A percentile compares a stretch with the other conserved stretches of the same genome.
These are phyloP conservation scores for Ustilago cynodontis DNA, from an alignment of 1,284 basidiomycete species.

Conservation along the genomic window DNA sequence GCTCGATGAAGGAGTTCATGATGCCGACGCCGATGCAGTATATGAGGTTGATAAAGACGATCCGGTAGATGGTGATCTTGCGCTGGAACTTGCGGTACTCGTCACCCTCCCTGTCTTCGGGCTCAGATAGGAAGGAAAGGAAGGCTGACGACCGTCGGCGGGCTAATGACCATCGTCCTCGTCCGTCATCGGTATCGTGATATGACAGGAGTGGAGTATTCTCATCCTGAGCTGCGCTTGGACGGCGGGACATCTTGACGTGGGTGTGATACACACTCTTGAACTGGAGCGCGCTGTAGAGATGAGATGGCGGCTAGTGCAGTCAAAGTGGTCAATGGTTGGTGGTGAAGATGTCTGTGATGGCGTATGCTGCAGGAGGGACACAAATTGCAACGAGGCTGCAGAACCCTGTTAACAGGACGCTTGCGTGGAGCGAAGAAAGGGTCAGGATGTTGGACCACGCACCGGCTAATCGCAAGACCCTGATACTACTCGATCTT, in stretches of 20 bases:
- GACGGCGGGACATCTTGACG: slow-evolving; percentile 24
- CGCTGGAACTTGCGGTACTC: slow-evolving; percentile 27
- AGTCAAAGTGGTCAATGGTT: no score
- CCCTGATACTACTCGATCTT: no score
- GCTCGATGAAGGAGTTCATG: slow-evolving; percentile 28
- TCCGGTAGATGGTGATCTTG: slow-evolving; percentile 18
- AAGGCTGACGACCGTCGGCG: slow-evolving; percentile 43
- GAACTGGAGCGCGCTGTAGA: not conserved
- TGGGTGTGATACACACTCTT: not conserved
- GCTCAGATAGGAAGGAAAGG: slow-evolving; percentile 43
- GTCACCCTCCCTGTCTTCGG: slow-evolving; percentile 34
- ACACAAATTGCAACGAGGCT: not conserved
- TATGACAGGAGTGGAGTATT: slow-evolving; percentile 31
- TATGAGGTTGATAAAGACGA: slow-evolving; percentile 21
- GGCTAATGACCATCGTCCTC: slow-evolving; percentile 30
- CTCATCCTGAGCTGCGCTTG: slow-evolving; percentile 20
- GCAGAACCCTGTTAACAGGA: not conserved
- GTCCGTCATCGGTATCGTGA: slow-evolving; percentile 2
- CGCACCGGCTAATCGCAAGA: not conserved
- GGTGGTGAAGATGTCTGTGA: not conserved
- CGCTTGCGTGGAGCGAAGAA: not conserved
- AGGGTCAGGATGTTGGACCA: not conserved
- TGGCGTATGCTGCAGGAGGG: not conserved
- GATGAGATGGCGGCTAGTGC: not conserved
- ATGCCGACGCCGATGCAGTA: slow-evolving; percentile 20